Base-by-base conservation (phyloP, 2,329 filamentous ascomycete genomes). In the Phialophora expanda region DNA sequence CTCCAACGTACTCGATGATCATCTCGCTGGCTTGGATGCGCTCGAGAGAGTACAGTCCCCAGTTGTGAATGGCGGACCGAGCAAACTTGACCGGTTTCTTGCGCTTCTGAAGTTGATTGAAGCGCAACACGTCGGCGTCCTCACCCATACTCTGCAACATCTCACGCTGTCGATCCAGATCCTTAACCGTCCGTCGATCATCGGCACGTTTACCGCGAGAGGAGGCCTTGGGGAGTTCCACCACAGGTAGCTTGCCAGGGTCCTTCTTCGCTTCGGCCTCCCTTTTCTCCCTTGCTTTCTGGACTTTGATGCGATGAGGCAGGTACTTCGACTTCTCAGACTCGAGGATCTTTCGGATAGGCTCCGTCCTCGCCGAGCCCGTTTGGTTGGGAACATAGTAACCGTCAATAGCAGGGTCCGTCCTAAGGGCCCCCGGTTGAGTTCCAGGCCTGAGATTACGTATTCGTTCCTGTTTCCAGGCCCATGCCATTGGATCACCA, bases 41-140 rank as follows among this genome's bases (percentile, higher is more conserved):
- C 80, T 99, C 95, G 84, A 97, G 94, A 3, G 95, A 93, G 76
- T 99, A 99, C 30, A 99, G 82, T 30, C 95, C 95, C 95, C 95
- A 99, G 74, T 97, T 98, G 80, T 99, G 95, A 73, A 99, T 99
- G 54, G 95, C 95, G 60, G 95, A 99, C 53, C 95, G 88, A 64
- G 94, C 95, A 79, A 99, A 99, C 76, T 96, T 95, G 77, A 99
- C 95, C 1, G 94, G 93, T 84, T 99, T 99, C 87, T 98, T 99
- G 68, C 95, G 91, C 81, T 98, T 99, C 85, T 98, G 97, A 65
- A 99, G 88, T 81, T 98, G 95, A 79, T 99, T 99, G 85, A 99
- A 99, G 65, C 94, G 91, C 22, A 72, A 50, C 74, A 99, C 87
- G 32, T 95, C 92, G 74, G 97, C 94, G 62, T 93, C 92, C 71